These are phyloP conservation scores for Stephania cephalantha DNA, from an alignment of 164 flowering plant species.

Conservation along the genomic window DNA sequence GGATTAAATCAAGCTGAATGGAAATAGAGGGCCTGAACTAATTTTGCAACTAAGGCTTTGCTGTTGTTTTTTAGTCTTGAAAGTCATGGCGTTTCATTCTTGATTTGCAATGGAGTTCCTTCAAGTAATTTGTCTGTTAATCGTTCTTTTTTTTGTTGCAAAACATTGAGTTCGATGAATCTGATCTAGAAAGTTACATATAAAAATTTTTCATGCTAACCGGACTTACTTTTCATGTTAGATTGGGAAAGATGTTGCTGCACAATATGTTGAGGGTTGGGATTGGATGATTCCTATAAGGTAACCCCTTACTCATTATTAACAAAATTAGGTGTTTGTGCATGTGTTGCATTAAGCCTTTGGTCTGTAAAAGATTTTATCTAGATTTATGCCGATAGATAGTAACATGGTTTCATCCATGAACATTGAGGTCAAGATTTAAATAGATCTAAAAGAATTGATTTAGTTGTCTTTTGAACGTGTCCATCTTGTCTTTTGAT, in stretches of 20 bases:
- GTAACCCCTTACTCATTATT: slow-evolving; percentile 23
- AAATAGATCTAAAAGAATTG: too few relatives aligned
- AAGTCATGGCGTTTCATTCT: neutral
- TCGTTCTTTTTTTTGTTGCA: neutral
- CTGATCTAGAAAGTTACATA: neutral
- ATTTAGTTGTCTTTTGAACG: too few relatives aligned
- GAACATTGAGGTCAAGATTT: neutral
- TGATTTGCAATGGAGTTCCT: neutral
- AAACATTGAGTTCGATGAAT: neutral
- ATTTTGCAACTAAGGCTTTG: too few relatives aligned
- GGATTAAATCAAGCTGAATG: too few relatives aligned
- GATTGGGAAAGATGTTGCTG: slow-evolving; percentile 98
- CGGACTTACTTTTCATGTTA: slow-evolving; percentile 21
- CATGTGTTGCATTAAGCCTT: neutral
- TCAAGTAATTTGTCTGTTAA: neutral
- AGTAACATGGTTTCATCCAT: neutral
- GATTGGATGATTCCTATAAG: slow-evolving; percentile 99
- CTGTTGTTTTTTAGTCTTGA: neutral
- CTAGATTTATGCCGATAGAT: neutral
- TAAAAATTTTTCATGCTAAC: slow-evolving; percentile 3
- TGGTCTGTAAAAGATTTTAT: neutral
- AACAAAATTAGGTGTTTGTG: slow-evolving; percentile 3
- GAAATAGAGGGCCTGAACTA: too few relatives aligned
- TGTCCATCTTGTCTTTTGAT: neutral
- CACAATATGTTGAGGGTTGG: slow-evolving; percentile 99